Evolutionary conservation across 1,284 basidiomycete genomes (phyloP).

Genomic region (Ustilago sp.): DNA sequence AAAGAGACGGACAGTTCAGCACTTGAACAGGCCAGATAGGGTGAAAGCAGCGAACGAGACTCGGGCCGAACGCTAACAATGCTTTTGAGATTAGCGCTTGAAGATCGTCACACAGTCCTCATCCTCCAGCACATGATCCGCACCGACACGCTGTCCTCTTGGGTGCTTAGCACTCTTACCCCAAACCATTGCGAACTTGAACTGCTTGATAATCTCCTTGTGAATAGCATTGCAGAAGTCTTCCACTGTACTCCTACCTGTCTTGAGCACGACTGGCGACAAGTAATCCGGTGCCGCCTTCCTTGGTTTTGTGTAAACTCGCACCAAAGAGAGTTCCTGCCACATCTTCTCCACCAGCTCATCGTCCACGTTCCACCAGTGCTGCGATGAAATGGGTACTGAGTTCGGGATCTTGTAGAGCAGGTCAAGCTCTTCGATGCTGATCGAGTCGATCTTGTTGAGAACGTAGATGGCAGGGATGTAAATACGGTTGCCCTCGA

Average conservation of each 20-base stretch:
- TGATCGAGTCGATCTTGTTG: constrained; percentile 85
- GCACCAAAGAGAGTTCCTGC: constrained; percentile 71
- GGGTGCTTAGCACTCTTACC: constrained; percentile 95
- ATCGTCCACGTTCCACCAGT: constrained; percentile 98
- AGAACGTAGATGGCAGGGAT: constrained; percentile 66
- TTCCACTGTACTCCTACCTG: constrained; percentile 76
- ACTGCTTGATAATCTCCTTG: constrained; percentile 91
- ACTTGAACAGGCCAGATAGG: constrained; percentile 25
- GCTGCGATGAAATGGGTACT: constrained; percentile 89
- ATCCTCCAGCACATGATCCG: constrained; percentile 61
- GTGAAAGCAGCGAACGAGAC: background rate
- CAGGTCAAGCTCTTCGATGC: constrained; percentile 97
- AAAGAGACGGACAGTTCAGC: constrained; percentile 21
- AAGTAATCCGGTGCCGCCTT: constrained; percentile 89
- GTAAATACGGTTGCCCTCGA: constrained; percentile 80
- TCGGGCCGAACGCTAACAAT: background rate
- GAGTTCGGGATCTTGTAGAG: constrained; percentile 90
- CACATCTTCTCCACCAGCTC: constrained; percentile 81
- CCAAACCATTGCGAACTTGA: constrained; percentile 92
- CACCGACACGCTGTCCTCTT: constrained; percentile 93
- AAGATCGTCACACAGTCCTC: constrained; percentile 63
- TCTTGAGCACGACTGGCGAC: constrained; percentile 77
- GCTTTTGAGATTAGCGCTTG: constrained; percentile 37
- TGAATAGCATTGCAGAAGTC: constrained; percentile 86
- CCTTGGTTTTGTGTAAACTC: constrained; percentile 88